These are phyloP conservation scores for Metarhizium rileyi DNA, from an alignment of 2,329 filamentous ascomycete genomes.

Conservation along the genomic window DNA sequence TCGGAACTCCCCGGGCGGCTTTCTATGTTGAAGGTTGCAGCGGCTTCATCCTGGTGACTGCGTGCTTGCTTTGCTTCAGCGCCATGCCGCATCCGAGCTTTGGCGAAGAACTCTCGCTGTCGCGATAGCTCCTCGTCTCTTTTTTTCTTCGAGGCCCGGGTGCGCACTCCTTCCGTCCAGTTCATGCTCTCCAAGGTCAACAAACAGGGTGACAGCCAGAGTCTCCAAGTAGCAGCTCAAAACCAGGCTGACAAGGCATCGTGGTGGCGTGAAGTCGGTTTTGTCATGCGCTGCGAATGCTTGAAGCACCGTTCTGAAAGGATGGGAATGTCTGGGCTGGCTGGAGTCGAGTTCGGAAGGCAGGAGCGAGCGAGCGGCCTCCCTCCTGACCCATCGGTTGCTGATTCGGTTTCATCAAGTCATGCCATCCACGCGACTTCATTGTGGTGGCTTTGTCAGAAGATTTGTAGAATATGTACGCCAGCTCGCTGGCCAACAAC, in stretches of 20 bases:
- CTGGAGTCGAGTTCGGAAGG: too few species aligned
- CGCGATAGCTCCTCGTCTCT: slow-evolving; percentile 23
- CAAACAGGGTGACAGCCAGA: not conserved
- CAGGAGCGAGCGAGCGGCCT: too few species aligned
- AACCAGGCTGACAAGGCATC: not conserved
- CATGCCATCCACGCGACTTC: too few species aligned
- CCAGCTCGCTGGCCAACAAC: too few species aligned
- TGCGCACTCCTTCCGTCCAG: slow-evolving; percentile 29
- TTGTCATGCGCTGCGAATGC: not conserved
- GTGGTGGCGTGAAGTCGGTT: not conserved
- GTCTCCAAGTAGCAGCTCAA: not conserved
- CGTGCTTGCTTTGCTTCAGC: not conserved
- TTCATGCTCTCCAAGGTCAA: slow-evolving; percentile 23
- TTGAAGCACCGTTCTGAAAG: too few species aligned
- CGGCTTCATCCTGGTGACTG: not conserved
- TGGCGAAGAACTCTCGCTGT: slow-evolving; percentile 30
- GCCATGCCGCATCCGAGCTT: slow-evolving; percentile 16
- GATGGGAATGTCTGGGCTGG: too few species aligned
- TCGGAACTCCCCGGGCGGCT: not conserved
- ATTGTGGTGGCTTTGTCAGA: too few species aligned
- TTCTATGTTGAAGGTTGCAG: not conserved
- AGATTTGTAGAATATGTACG: too few species aligned
- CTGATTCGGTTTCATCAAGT: too few species aligned
- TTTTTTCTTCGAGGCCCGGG: slow-evolving; percentile 23
- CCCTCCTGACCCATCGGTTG: too few species aligned